phyloP scores from a whole-genome alignment of 2,329 filamentous ascomycete species.

The Microcera coccophila region DNA sequence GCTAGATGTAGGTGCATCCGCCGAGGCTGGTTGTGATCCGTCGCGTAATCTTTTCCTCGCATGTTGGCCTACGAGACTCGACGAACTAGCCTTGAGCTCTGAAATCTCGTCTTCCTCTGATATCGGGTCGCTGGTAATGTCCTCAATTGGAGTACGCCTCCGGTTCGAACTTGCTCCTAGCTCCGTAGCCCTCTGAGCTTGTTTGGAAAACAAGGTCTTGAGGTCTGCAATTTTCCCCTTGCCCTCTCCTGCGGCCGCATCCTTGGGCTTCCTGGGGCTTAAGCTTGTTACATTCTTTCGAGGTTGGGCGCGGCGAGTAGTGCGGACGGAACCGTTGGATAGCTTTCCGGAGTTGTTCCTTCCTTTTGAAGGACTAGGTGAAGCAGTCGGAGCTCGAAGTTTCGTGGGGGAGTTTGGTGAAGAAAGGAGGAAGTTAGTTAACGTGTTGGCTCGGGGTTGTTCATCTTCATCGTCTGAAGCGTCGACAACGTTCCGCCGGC shows the following conservation, averaged over 20 bases:
- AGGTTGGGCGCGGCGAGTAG: slow-evolving; percentile 25
- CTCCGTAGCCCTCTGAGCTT: slow-evolving; percentile 48
- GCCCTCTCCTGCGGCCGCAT: slow-evolving; percentile 40
- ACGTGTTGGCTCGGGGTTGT: slow-evolving; percentile 40
- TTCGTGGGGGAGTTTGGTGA: slow-evolving; percentile 45
- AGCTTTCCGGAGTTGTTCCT: slow-evolving; percentile 17
- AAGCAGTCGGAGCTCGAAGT: slow-evolving; percentile 30
- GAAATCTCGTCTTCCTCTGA: slow-evolving; percentile 58
- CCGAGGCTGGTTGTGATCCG: slow-evolving; percentile 20
- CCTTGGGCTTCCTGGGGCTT: slow-evolving; percentile 40
- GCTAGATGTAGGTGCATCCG: slow-evolving; percentile 35
- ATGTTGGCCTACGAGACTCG: slow-evolving; percentile 54
- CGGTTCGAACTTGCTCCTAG: slow-evolving; percentile 27
- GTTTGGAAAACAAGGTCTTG: slow-evolving; percentile 58
- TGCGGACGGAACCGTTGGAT: slow-evolving; percentile 19
- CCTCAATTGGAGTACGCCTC: slow-evolving; percentile 37
- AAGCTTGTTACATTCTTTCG: slow-evolving; percentile 29
- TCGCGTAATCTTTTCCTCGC: slow-evolving; percentile 52
- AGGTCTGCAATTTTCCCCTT: slow-evolving; percentile 55
- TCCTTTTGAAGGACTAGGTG: slow-evolving; percentile 41
- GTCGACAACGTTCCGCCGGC: slow-evolving; percentile 53
- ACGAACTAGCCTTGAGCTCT: slow-evolving; percentile 46
- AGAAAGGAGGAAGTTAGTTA: slow-evolving; percentile 52
- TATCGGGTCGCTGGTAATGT: slow-evolving; percentile 54
- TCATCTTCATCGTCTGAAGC: slow-evolving; percentile 50